Conservation (phyloP, 2,329 filamentous ascomycete genomes). For the Diplodia corticola region DNA sequence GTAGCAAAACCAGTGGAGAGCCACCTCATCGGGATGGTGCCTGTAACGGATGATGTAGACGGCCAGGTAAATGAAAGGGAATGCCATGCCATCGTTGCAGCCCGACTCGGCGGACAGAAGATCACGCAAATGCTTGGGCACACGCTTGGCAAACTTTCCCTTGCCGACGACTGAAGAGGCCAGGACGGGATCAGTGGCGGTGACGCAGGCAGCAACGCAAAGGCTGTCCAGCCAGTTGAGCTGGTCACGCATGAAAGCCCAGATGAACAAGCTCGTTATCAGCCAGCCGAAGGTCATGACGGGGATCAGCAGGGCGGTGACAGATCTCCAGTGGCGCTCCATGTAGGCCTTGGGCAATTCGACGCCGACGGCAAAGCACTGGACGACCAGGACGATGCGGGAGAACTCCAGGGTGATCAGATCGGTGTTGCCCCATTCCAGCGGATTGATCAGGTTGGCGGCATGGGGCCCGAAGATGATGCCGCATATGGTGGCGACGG, state of each 20-base stretch:
- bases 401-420: constrained; percentile 88
- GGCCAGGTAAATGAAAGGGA: constrained; percentile 92
- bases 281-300: constrained; percentile 98
- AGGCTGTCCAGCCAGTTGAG: constrained; percentile 89
- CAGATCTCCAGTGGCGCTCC: constrained; percentile 96
- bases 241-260: constrained; percentile 75
- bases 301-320: constrained; percentile 81
- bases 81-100: constrained; percentile 99
- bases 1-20: constrained; percentile 83
- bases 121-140: constrained; percentile 96
- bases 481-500: constrained; percentile 83
- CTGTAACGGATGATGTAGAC: constrained; percentile 86
- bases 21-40: constrained; percentile 66
- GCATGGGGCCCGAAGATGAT: constrained; percentile 87
- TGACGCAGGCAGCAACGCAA: constrained; percentile 86
- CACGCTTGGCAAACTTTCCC: constrained; percentile 96
- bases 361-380: constrained; percentile 89
- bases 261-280: constrained; percentile 88
- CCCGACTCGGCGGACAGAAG: constrained; percentile 93
- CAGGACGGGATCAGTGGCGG: constrained; percentile 93
- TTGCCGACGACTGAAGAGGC: constrained; percentile 98
- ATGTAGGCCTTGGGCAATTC: constrained; percentile 93
- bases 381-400: constrained; percentile 83
- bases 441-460: constrained; percentile 75
- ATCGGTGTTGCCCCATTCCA: constrained; percentile 77